Conservation (phyloP, 768 basidiomycete genomes). For the Holtermanniella nyarrowii region DNA sequence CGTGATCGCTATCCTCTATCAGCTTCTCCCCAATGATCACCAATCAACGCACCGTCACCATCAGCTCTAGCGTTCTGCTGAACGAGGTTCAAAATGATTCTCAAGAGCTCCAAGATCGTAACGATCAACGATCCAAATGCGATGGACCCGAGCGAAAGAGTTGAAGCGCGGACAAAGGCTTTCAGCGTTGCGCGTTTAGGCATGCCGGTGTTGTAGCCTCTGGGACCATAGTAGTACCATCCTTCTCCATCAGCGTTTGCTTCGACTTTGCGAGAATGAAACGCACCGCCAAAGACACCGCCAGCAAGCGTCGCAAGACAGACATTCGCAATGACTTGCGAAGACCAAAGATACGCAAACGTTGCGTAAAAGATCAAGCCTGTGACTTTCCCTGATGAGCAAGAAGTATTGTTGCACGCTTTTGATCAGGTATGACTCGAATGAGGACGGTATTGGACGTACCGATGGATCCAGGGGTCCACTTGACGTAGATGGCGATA, state of each 20-base stretch:
- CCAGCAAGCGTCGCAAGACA: slow-evolving; percentile 70
- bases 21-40: background rate
- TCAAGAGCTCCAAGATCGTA: slow-evolving; percentile 61
- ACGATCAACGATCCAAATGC: slow-evolving; percentile 78
- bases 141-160: slow-evolving; percentile 69
- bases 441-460: slow-evolving; percentile 29
- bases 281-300: slow-evolving; percentile 55
- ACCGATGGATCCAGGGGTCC: slow-evolving; percentile 68
- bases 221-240: slow-evolving; percentile 80
- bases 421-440: background rate
- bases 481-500: slow-evolving; percentile 63
- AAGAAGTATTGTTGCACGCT: slow-evolving; percentile 45
- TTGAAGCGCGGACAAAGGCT: slow-evolving; percentile 64
- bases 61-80: slow-evolving; percentile 35
- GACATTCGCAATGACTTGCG: slow-evolving; percentile 62
- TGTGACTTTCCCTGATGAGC: slow-evolving; percentile 64
- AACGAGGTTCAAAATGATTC: slow-evolving; percentile 48
- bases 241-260: slow-evolving; percentile 17
- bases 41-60: slow-evolving; percentile 28
- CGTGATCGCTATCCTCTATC: slow-evolving; percentile 50
- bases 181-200: slow-evolving; percentile 62
- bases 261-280: background rate
- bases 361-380: slow-evolving; percentile 68
- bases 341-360: slow-evolving; percentile 79
- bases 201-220: slow-evolving; percentile 53